phyloP scores from a whole-genome alignment of 371 early-diverging fungal genomes.

The Apophysomyces variabilis region DNA sequence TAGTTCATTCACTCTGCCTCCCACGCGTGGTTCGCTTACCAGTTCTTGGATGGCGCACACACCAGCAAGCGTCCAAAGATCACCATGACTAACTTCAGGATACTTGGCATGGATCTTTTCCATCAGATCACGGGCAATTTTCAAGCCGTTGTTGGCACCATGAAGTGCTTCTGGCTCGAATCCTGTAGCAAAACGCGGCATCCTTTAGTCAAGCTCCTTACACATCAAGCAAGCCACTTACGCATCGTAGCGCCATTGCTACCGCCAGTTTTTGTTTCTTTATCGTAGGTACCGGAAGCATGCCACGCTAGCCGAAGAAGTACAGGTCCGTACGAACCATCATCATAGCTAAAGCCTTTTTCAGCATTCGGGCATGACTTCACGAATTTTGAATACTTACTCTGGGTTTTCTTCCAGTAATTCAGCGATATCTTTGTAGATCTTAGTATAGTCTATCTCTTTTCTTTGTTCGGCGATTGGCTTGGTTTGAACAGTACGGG shows the following conservation, averaged over 20 bases:
- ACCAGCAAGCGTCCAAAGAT: slow-evolving; percentile 95
- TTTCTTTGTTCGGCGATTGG: slow-evolving; percentile 28
- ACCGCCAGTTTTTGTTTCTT: slow-evolving; percentile 83
- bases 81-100: slow-evolving; percentile 81
- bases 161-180: slow-evolving; percentile 73
- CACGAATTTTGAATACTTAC: slow-evolving; percentile 24
- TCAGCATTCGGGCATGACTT: slow-evolving; percentile 3
- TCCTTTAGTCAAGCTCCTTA: too few relatives aligned
- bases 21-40: slow-evolving; percentile 35
- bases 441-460: slow-evolving; percentile 63
- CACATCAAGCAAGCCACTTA: slow-evolving; percentile 21
- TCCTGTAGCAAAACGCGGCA: slow-evolving; percentile 28
- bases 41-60: slow-evolving; percentile 89
- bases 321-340: slow-evolving; percentile 90
- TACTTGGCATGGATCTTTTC: slow-evolving; percentile 78
- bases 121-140: slow-evolving; percentile 70
- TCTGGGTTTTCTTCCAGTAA: slow-evolving; percentile 72
- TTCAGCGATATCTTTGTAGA: slow-evolving; percentile 82
- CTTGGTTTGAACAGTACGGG: slow-evolving; percentile 37
- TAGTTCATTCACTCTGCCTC: not conserved
- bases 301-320: slow-evolving; percentile 95
- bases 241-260: slow-evolving; percentile 92
- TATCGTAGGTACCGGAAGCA: slow-evolving; percentile 91
- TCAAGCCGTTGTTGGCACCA: slow-evolving; percentile 90
- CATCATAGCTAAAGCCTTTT: slow-evolving; percentile 72